Evolutionary conservation across 305 asterid species (phyloP).

Genomic region (Fraxinus angustifolia): DNA sequence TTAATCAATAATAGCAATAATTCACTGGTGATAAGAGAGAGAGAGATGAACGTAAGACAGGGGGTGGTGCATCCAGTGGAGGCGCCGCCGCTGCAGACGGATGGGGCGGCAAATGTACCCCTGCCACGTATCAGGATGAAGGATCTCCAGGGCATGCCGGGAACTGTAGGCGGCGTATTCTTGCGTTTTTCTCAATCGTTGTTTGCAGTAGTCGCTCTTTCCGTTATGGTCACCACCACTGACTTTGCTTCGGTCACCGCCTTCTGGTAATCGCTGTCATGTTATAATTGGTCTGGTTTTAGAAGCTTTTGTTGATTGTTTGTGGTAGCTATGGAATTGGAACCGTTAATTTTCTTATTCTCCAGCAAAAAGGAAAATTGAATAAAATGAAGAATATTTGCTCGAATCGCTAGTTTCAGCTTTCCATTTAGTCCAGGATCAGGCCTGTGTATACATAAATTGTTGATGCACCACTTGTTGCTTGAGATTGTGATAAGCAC

Average conservation of each 20-base stretch:
- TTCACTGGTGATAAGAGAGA: not conserved
- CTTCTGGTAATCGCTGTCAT: slow-evolving; percentile 57
- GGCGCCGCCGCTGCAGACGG: slow-evolving; percentile 57
- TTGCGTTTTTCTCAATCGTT: slow-evolving; percentile 68
- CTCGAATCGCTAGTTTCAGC: not conserved
- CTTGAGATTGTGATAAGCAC: not conserved
- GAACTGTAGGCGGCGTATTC: slow-evolving; percentile 73
- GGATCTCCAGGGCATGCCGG: slow-evolving; percentile 96
- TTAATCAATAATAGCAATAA: not conserved
- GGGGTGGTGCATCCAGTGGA: slow-evolving; percentile 49
- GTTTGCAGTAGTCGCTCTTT: slow-evolving; percentile 69
- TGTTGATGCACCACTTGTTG: not conserved
- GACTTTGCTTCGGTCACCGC: slow-evolving; percentile 97
- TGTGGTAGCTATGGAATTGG: not conserved
- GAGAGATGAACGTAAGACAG: slow-evolving; percentile 43
- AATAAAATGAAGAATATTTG: not conserved
- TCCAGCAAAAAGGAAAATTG: not conserved
- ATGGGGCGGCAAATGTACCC: slow-evolving; percentile 61
- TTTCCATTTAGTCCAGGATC: not conserved
- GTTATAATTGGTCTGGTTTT: not conserved
- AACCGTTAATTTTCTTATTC: not conserved
- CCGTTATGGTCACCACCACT: slow-evolving; percentile 80
- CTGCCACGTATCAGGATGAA: slow-evolving; percentile 82
- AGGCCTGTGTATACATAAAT: not conserved
- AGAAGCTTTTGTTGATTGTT: not conserved